Evolutionary conservation across 1,139 yeast genomes (phyloP), one percentile per base, ranked within the genome.

Genomic region (Scheffersomyces titani): DNA sequence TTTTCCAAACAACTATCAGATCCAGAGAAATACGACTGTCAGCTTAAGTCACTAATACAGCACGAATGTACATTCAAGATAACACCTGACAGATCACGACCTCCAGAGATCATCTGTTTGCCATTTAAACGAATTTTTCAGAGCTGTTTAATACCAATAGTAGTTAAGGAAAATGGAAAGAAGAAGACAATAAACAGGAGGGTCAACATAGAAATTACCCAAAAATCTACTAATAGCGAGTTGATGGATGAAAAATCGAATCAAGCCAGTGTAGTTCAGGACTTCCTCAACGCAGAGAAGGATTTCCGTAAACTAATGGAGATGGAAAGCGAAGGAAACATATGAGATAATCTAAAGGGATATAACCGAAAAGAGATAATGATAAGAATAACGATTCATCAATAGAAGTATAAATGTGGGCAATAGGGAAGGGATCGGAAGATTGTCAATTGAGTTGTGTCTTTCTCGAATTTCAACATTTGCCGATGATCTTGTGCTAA

Each of bases 51-150:
- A 51, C 66, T 84, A 22, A 75, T 80, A 0, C 88, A 84, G 63
- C 81, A 80, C 65, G 84, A 80, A 61, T 82, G 86, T 61, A 80
- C 83, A 2, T 80, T 79, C 59, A 68, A 68, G 51, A 65, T 78
- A 22, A 61, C 70, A 6, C 65, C 65, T 5, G 64, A 63, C 48
- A 56, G 63, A 44, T 56, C 60, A 13, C 60, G 67, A 45, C 73
- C 77, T 1, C 78, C 79, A 3, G 76, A 81, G 56, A 80, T 82
- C 56, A 73, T 81, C 36, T 84, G 88, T 61, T 67, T 81, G 19
- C 88, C 88, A 2, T 84, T 84, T 69, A 83, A 80, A 59, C 64
- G 88, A 51, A 60, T 83, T 5, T 84, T 84, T 67, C 80, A 77
- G 61, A 71, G 85, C 56, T 84, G 88, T 64, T 61, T 76, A 13